A percentile compares a stretch with the other conserved stretches of the same genome.
Conservation (phyloP, 257 asterid species). For the Scutellaria baicalensis region DNA sequence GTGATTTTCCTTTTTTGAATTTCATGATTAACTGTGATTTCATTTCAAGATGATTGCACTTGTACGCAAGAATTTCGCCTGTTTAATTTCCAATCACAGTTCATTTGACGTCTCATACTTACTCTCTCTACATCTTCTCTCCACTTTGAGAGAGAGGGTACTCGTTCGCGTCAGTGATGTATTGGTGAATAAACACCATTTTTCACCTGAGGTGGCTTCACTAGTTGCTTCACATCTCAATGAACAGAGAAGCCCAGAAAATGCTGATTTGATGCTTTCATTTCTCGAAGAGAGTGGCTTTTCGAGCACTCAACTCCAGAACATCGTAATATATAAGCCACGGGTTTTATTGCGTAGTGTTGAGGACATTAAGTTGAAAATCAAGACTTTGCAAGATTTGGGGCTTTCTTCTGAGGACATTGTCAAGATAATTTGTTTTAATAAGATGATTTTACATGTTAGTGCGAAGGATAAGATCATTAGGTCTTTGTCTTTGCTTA, state of each 20-base stretch:
- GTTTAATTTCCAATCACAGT: background rate
- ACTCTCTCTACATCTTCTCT: background rate
- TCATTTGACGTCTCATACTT: background rate
- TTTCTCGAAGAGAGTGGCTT: slow-evolving; percentile 27
- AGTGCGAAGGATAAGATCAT: background rate
- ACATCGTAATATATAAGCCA: slow-evolving; percentile 4
- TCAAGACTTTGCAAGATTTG: slow-evolving; percentile 20
- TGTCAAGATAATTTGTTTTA: background rate
- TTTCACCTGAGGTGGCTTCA: slow-evolving; percentile 16
- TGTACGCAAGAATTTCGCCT: background rate
- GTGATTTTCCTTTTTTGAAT: background rate
- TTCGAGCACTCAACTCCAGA: slow-evolving; percentile 22
- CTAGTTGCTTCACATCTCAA: slow-evolving; percentile 1
- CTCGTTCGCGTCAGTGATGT: background rate
- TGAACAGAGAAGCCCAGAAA: background rate
- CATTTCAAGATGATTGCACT: background rate
- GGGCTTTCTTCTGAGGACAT: background rate
- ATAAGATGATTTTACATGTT: background rate
- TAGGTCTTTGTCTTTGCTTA: background rate
- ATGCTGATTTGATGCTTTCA: background rate
- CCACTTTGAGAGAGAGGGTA: background rate
- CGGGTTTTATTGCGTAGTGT: background rate
- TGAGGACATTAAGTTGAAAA: slow-evolving; percentile 20
- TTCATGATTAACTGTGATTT: background rate
- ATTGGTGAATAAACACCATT: background rate